These are phyloP conservation scores for Phytophthora hibernalis DNA, from an alignment of 352 stramenopile species.

Conservation along the genomic window DNA sequence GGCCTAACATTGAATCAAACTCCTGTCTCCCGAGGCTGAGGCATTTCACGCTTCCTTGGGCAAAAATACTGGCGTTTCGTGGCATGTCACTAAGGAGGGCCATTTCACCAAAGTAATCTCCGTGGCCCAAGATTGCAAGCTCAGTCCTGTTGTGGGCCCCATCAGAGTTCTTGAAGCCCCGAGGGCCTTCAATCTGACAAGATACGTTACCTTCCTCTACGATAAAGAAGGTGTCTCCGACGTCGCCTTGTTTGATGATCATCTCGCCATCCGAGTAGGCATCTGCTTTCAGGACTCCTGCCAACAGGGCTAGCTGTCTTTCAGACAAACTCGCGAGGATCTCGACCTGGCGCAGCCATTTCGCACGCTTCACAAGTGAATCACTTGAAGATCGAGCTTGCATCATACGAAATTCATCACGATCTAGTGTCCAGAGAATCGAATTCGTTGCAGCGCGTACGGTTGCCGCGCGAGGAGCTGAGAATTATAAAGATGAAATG, in stretches of 20 bases:
- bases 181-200: constrained; percentile 60
- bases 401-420: constrained; percentile 88
- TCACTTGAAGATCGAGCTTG: constrained; percentile 80
- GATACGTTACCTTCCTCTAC: constrained; percentile 75
- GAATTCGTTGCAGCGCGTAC: constrained; percentile 91
- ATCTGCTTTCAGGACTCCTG: constrained; percentile 64
- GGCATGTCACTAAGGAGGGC: constrained; percentile 91
- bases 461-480: constrained; percentile 89
- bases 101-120: constrained; percentile 93
- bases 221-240: constrained; percentile 86
- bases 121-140: constrained; percentile 64
- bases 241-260: constrained; percentile 87
- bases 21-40: constrained; percentile 72
- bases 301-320: constrained; percentile 70
- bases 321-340: constrained; percentile 74
- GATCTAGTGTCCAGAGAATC: constrained; percentile 90
- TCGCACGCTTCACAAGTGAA: constrained; percentile 74
- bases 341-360: constrained; percentile 77
- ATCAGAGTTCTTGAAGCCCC: constrained; percentile 34
- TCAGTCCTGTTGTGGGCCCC: constrained; percentile 22
- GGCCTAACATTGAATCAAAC: constrained; percentile 82
- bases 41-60: constrained; percentile 73
- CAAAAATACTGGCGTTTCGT: constrained; percentile 75
- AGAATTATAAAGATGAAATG: constrained; percentile 7
- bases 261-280: constrained; percentile 75